Evolutionary conservation across 2,329 filamentous ascomycete genomes (phyloP).

Genomic region (Trichoderma gracile): DNA sequence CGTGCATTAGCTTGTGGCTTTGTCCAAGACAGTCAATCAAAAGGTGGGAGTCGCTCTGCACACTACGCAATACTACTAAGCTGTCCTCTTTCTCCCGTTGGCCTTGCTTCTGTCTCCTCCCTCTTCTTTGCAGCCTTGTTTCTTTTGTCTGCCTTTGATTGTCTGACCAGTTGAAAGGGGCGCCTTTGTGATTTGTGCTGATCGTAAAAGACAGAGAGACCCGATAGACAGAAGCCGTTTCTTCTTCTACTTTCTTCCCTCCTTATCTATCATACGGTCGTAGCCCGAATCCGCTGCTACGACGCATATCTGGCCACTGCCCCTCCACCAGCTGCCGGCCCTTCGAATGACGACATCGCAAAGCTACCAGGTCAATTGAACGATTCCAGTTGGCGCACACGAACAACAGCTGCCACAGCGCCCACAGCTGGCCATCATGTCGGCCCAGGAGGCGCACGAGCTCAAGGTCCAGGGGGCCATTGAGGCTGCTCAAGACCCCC

Average conservation of each 20-base stretch:
- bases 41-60: constrained; percentile 4
- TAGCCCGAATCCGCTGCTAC: neutral
- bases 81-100: constrained; percentile 17
- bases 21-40: constrained; percentile 3
- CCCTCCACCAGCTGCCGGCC: constrained; percentile 18
- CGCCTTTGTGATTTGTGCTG: constrained; percentile 9
- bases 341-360: constrained; percentile 26
- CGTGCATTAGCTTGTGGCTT: constrained; percentile 24
- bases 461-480: constrained; percentile 79
- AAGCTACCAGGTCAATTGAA: constrained; percentile 25
- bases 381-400: constrained; percentile 3
- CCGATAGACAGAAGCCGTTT: constrained; percentile 7
- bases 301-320: constrained; percentile 18
- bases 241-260: neutral
- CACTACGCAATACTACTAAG: neutral
- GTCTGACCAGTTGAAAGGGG: neutral
- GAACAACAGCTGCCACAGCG: constrained; percentile 18
- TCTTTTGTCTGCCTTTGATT: constrained; percentile 3
- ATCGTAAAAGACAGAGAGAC: constrained; percentile 1
- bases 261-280: constrained; percentile 3
- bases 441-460: constrained; percentile 52
- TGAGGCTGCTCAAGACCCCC: constrained; percentile 72
- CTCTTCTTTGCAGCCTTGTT: constrained; percentile 10
- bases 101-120: constrained; percentile 9
- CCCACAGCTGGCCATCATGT: constrained; percentile 35